Conservation (phyloP, 2,329 filamentous ascomycete species). For the Torrubiellomyces zombiae region DNA sequence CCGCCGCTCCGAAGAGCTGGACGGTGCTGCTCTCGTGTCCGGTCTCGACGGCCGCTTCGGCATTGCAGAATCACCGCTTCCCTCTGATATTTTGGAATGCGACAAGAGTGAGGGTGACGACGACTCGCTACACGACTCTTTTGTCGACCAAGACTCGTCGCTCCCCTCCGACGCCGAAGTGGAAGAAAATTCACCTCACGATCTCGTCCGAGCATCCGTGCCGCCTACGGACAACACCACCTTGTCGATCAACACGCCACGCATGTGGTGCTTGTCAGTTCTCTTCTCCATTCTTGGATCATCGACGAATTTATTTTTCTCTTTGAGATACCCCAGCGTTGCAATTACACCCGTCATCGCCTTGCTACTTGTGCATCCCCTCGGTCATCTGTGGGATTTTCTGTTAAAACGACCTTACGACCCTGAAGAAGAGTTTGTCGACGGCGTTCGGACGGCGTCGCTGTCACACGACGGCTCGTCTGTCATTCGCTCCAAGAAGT, state of each 20-base stretch:
- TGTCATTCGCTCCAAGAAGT: constrained; percentile 10
- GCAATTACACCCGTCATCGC: constrained; percentile 82
- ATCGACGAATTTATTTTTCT: constrained; percentile 77
- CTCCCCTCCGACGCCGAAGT: constrained; percentile 31
- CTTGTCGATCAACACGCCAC: constrained; percentile 72
- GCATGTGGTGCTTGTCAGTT: constrained; percentile 73
- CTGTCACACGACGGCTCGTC: constrained; percentile 7
- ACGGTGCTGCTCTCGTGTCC: constrained; percentile 31
- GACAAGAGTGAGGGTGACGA: constrained; percentile 20
- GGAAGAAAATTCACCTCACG: constrained; percentile 56
- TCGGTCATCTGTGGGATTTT: constrained; percentile 66
- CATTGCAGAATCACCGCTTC: constrained; percentile 28
- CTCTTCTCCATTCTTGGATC: constrained; percentile 69
- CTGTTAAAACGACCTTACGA: constrained; percentile 46
- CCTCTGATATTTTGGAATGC: constrained; percentile 27
- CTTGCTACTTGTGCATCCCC: constrained; percentile 66
- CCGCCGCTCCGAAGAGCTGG: constrained; percentile 30
- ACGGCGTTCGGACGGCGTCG: constrained; percentile 24
- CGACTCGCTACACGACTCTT: constrained; percentile 17
- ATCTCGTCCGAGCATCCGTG: constrained; percentile 67
- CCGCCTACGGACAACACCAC: constrained; percentile 57
- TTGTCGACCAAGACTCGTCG: constrained; percentile 20
- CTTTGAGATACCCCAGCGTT: constrained; percentile 76
- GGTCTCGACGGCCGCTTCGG: constrained; percentile 37
- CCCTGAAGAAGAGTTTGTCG: constrained; percentile 28